Base-by-base conservation (phyloP, 352 stramenopile genomes). In the Pythium chondricola region DNA sequence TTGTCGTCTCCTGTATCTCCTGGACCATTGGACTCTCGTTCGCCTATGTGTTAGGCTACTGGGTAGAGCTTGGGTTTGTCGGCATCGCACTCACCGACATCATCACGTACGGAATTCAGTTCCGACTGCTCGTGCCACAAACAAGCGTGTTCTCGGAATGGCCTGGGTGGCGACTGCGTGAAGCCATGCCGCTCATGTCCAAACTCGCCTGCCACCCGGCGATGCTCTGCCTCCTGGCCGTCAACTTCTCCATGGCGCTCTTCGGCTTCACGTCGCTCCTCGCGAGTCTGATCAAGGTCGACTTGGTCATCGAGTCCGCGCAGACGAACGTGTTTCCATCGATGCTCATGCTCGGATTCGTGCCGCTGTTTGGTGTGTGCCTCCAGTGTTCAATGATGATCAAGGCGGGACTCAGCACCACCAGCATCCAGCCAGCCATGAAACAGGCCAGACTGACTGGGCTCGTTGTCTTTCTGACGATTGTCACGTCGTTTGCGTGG, bases 241-340 rank as follows among this genome's bases (percentile, higher is more conserved):
- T 75, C 31, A 65, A 60, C 4, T 74, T 81, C 44, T 51, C 73
- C 16, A 76, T 81, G 46, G 42, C 75, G 21, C 54, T 67, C 2
- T 77, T 79, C 48, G 65, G 56, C 16, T 69, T 67, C 37, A 78
- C 79, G 35, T 74, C 71, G 2, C 54, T 83, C 16, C 48, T 83
- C 10, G 71, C 71, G 11, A 74, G 74, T 22, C 53, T 85, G 48
- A 74, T 74, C 29, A 76, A 83, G 45, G 71, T 70, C 13, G 69
- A 75, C 26, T 40, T 67, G 20, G 62, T 72, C 38, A 71, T 85
- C 47, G 59, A 62, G 4, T 63, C 71, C 14, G 44, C 45, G 0
- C 37, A 60, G 20, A 73, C 71, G 29, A 64, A 63, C 30, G 74
- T 80, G 31, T 83, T 85, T 37, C 52, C 71, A 20, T 75, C 63